A percentile compares a stretch with the other conserved stretches of the same genome.
Evolutionary conservation across 805 yeast species (phyloP).

Genomic region (Saccharomycopsis amapae): DNA sequence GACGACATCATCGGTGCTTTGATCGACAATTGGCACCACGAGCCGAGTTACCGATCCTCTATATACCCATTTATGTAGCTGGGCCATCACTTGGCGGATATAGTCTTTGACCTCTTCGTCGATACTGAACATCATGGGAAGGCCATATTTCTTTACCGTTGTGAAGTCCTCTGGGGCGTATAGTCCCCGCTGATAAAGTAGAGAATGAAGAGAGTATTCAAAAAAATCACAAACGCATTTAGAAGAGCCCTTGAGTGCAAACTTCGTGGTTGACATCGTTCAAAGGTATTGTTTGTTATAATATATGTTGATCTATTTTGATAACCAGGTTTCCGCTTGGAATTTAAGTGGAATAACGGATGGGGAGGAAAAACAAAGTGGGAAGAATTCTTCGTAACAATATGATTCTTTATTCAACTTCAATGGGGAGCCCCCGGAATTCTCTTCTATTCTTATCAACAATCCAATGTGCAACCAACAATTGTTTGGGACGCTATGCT

Average conservation of each 20-base stretch:
- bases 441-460: too few relatives aligned
- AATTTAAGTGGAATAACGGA: not conserved
- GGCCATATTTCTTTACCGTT: constrained; percentile 69
- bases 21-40: constrained; percentile 65
- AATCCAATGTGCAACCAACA: too few relatives aligned
- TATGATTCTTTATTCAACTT: not conserved
- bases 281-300: too few relatives aligned
- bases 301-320: too few relatives aligned
- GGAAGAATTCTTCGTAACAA: not conserved
- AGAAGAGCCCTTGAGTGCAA: constrained; percentile 72
- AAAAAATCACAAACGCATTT: constrained; percentile 77
- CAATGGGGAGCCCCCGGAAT: not conserved
- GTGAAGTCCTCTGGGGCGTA: constrained; percentile 84
- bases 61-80: constrained; percentile 67
- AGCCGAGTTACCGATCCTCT: constrained; percentile 61
- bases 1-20: constrained; percentile 56
- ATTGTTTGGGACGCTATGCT: too few relatives aligned
- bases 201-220: constrained; percentile 70
- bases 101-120: constrained; percentile 74
- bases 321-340: not conserved
- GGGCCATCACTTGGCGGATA: constrained; percentile 58
- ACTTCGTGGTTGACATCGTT: constrained; percentile 36
- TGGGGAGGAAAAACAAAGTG: not conserved
- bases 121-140: constrained; percentile 60
- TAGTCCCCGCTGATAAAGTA: constrained; percentile 82